These are phyloP conservation scores for Apiotrichum montevideense DNA, from an alignment of 1,284 basidiomycete genomes.

Conservation along the genomic window DNA sequence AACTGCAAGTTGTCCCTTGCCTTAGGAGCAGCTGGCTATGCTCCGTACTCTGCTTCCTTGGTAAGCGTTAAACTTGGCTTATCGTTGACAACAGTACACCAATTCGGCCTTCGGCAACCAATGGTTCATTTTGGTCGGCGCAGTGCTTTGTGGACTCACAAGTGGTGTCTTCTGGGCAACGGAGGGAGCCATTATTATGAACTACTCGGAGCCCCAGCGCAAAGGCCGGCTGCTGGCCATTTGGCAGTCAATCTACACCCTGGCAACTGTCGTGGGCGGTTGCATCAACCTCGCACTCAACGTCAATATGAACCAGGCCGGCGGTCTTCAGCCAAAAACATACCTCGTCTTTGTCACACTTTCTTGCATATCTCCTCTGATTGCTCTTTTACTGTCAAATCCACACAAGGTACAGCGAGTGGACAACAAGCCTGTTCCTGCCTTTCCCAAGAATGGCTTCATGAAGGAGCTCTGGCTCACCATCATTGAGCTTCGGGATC, in stretches of 20 bases:
- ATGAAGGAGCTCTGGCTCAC: slow-evolving; percentile 30
- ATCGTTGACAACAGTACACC: slow-evolving; percentile 5
- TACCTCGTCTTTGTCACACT: slow-evolving; percentile 47
- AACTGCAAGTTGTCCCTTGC: slow-evolving; percentile 30
- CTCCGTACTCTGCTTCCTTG: slow-evolving; percentile 40
- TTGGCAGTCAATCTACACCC: slow-evolving; percentile 40
- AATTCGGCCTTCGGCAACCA: slow-evolving; percentile 27
- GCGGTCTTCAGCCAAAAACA: slow-evolving; percentile 37
- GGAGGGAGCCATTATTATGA: slow-evolving; percentile 28
- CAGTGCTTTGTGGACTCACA: slow-evolving; percentile 40
- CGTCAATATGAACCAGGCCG: slow-evolving; percentile 26
- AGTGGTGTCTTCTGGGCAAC: slow-evolving; percentile 41
- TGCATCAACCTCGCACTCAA: slow-evolving; percentile 45
- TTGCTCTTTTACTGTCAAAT: slow-evolving; percentile 33
- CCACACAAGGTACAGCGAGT: slow-evolving; percentile 42
- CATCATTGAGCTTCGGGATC: slow-evolving; percentile 21
- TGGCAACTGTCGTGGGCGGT: slow-evolving; percentile 39
- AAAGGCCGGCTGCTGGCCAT: slow-evolving; percentile 39
- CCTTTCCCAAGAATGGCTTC: slow-evolving; percentile 19
- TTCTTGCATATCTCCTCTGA: slow-evolving; percentile 37
- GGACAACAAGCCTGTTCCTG: slow-evolving; percentile 39
- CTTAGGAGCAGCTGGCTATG: slow-evolving; percentile 38
- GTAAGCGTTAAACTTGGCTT: slow-evolving; percentile 23
- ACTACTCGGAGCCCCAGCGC: slow-evolving; percentile 34
- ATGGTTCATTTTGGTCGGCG: slow-evolving; percentile 45